Evolutionary conservation across 2,329 filamentous ascomycete species (phyloP).

Genomic region (Cladophialophora exuberans): DNA sequence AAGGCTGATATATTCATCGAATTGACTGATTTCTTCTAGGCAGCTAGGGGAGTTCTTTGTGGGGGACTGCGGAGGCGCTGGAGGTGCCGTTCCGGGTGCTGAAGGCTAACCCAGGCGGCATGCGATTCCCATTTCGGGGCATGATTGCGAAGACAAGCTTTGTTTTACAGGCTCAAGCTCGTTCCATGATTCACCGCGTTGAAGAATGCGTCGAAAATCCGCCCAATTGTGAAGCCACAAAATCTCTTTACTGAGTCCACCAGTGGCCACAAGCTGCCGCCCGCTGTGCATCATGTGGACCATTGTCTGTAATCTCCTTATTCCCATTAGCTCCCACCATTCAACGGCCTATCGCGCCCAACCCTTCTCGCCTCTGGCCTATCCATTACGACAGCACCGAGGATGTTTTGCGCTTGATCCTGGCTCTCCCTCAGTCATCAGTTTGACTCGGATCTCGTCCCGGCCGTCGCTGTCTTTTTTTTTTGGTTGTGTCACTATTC

Average conservation of each 20-base stretch:
- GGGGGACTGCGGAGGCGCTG: too few species aligned
- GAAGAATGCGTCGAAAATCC: background rate
- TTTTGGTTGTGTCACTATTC: slow-evolving; percentile 1
- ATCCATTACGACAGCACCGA: slow-evolving; percentile 25
- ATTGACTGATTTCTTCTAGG: too few species aligned
- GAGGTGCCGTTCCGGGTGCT: slow-evolving; percentile 2
- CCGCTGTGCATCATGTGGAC: background rate
- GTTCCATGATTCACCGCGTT: slow-evolving; percentile 4
- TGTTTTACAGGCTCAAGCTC: background rate
- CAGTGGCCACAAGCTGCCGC: too few species aligned
- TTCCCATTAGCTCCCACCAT: background rate
- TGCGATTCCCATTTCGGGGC: too few species aligned
- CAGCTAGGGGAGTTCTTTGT: too few species aligned
- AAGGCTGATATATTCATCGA: too few species aligned
- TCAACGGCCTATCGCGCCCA: too few species aligned
- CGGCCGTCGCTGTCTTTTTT: slow-evolving; percentile 22
- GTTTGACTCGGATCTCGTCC: slow-evolving; percentile 11
- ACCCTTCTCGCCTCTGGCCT: slow-evolving; percentile 12
- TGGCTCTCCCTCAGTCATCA: slow-evolving; percentile 10
- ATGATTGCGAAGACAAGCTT: slow-evolving; percentile 9
- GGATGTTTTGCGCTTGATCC: slow-evolving; percentile 24
- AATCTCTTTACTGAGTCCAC: background rate
- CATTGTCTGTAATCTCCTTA: background rate
- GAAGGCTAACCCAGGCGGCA: too few species aligned
- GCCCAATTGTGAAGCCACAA: slow-evolving; percentile 4